A percentile compares a stretch with the other conserved stretches of the same genome.
Conservation (phyloP, 1,139 yeast genomes). For the Pichia kudriavzevii region DNA sequence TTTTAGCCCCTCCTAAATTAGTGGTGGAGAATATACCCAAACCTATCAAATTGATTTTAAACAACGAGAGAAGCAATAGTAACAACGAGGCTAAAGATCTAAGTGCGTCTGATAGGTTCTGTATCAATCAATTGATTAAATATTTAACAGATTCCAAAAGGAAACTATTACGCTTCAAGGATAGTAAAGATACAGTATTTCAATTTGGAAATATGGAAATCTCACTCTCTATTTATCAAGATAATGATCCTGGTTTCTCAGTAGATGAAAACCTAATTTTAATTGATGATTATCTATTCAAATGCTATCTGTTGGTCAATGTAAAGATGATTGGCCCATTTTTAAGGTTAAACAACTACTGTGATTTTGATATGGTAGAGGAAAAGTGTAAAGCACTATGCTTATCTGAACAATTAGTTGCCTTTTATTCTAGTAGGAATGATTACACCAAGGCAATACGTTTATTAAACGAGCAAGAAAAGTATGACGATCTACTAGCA, state of each 20-base stretch:
- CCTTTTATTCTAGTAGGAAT: conserved; percentile 61
- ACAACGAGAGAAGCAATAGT: no score
- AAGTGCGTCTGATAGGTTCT: not conserved
- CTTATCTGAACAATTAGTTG: conserved; percentile 64
- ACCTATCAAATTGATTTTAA: no score
- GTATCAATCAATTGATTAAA: conserved; percentile 20
- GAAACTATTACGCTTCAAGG: conserved; percentile 36
- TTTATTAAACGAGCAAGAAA: conserved; percentile 35
- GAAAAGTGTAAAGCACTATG: conserved; percentile 43
- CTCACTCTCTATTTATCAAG: conserved; percentile 32
- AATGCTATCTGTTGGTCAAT: conserved; percentile 59
- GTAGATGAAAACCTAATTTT: conserved; percentile 35
- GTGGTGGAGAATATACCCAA: conserved; percentile 42
- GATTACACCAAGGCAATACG: conserved; percentile 64
- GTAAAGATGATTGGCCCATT: conserved; percentile 79
- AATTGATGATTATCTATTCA: conserved; percentile 74
- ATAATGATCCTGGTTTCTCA: conserved; percentile 12
- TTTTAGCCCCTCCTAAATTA: conserved; percentile 49
- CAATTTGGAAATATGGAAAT: conserved; percentile 42
- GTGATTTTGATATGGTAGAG: conserved; percentile 61
- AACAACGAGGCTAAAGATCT: not conserved
- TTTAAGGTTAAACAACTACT: conserved; percentile 64
- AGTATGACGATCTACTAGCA: conserved; percentile 36
- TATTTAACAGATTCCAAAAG: conserved; percentile 48
- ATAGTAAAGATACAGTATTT: conserved; percentile 29